Percentiles rank a stretch among this genome's conserved stretches.
Evolutionary conservation across 164 flowering plant species (phyloP).

Genomic region (Tetrastigma voinierianum): DNA sequence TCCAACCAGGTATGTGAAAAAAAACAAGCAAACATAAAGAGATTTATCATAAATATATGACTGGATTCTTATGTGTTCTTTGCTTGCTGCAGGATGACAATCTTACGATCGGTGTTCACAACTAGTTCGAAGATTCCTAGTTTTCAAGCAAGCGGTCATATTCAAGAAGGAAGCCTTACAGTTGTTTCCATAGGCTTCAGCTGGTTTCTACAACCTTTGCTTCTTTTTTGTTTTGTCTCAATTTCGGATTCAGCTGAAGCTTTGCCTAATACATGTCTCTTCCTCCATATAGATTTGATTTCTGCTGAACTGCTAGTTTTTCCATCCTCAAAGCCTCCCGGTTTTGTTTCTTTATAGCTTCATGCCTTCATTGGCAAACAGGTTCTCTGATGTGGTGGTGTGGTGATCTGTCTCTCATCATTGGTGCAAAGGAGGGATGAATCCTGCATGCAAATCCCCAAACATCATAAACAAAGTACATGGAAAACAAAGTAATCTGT

Average conservation of each 20-base stretch:
- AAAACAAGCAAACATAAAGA: not conserved
- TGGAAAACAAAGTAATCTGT: too few relatives aligned
- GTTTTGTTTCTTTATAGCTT: conserved; percentile 55
- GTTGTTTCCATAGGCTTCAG: conserved; percentile 69
- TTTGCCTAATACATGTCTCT: conserved; percentile 35
- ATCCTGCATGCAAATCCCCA: conserved; percentile 40
- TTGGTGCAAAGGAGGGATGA: conserved; percentile 51
- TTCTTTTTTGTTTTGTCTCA: conserved; percentile 48
- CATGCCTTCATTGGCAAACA: conserved; percentile 62
- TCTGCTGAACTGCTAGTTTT: conserved; percentile 38
- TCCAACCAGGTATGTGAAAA: not conserved
- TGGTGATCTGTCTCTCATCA: conserved; percentile 79
- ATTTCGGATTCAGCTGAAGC: conserved; percentile 50
- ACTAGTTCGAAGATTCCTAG: conserved; percentile 58
- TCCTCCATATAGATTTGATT: conserved; percentile 41
- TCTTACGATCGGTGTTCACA: conserved; percentile 55
- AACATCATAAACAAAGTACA: not conserved
- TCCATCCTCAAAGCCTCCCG: conserved; percentile 42
- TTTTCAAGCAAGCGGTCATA: conserved; percentile 77
- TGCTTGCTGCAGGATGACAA: conserved; percentile 62
- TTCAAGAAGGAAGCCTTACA: conserved; percentile 78
- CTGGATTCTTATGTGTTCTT: conserved; percentile 37
- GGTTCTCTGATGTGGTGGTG: conserved; percentile 71
- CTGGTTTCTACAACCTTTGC: conserved; percentile 51
- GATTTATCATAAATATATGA: too few relatives aligned